A percentile compares a stretch with the other conserved stretches of the same genome.
These are phyloP conservation scores for Colletotrichum liaoningense DNA, from an alignment of 2,329 filamentous ascomycete species.

Conservation along the genomic window DNA sequence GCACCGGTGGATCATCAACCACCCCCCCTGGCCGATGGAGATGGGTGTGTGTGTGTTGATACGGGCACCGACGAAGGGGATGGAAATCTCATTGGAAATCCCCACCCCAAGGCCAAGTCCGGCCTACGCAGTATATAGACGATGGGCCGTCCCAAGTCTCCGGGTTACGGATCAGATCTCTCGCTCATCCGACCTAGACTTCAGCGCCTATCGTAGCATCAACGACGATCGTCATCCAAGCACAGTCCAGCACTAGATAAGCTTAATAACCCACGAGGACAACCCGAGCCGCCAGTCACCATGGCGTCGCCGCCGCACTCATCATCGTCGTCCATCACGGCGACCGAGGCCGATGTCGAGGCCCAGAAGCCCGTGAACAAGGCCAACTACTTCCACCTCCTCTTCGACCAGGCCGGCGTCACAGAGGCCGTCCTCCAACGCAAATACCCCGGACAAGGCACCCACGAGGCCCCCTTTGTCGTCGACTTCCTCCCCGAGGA, in stretches of 20 bases:
- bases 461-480: slow-evolving; percentile 70
- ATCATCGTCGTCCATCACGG: slow-evolving; percentile 45
- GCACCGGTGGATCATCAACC: slow-evolving; percentile 13
- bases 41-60: slow-evolving; percentile 26
- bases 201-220: not conserved
- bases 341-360: slow-evolving; percentile 55
- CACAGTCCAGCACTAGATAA: slow-evolving; percentile 8
- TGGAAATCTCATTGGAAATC: slow-evolving; percentile 31
- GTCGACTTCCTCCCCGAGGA: slow-evolving; percentile 75
- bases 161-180: slow-evolving; percentile 19
- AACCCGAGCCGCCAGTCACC: not conserved
- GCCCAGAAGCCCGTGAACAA: slow-evolving; percentile 47
- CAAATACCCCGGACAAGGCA: slow-evolving; percentile 70
- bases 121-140: slow-evolving; percentile 28
- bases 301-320: slow-evolving; percentile 39
- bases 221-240: not conserved
- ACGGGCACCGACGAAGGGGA: slow-evolving; percentile 26
- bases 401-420: slow-evolving; percentile 69
- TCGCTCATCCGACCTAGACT: slow-evolving; percentile 13
- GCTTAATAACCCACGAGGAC: not conserved
- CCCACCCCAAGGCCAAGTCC: slow-evolving; percentile 11
- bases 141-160: slow-evolving; percentile 12
- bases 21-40: slow-evolving; percentile 15
- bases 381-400: slow-evolving; percentile 60
- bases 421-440: slow-evolving; percentile 67